Conservation (phyloP, 805 yeast genomes). For the Metschnikowia corniflorae region DNA sequence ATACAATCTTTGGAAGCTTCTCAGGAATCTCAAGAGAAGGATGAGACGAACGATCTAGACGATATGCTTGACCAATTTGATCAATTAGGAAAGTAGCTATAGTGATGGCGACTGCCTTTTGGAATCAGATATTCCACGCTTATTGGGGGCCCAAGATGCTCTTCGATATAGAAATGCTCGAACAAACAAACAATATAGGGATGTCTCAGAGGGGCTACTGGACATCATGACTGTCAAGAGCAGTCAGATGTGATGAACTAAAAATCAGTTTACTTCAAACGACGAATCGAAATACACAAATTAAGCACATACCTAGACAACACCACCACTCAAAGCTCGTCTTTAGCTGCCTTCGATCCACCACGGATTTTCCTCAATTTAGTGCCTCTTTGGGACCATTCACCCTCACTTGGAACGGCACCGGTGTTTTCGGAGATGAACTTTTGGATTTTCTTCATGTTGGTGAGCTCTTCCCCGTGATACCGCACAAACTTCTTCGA, state of each 20-base stretch:
- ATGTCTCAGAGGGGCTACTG: too few relatives aligned
- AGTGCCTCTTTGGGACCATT: constrained; percentile 32
- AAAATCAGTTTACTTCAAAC: too few relatives aligned
- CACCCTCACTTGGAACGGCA: constrained; percentile 39
- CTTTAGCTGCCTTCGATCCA: constrained; percentile 20
- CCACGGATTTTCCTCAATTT: constrained; percentile 30
- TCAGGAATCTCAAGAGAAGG: constrained; percentile 16
- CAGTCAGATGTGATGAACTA: too few relatives aligned
- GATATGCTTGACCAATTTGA: constrained; percentile 35
- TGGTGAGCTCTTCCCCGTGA: constrained; percentile 24
- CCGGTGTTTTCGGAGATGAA: constrained; percentile 31
- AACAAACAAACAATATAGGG: too few relatives aligned
- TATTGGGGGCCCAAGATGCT: too few relatives aligned
- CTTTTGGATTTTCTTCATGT: constrained; percentile 28
- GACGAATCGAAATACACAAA: too few relatives aligned
- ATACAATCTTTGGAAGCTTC: constrained; percentile 21
- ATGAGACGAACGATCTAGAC: constrained; percentile 31
- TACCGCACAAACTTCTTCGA: constrained; percentile 21
- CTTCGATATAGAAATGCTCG: too few relatives aligned
- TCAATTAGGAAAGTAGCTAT: neutral
- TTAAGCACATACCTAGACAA: too few relatives aligned
- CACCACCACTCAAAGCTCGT: constrained; percentile 11
- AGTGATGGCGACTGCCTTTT: too few relatives aligned
- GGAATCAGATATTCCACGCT: too few relatives aligned
- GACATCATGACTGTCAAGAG: too few relatives aligned